Evolutionary conservation across 1,139 yeast genomes (phyloP), one percentile per base, ranked within the genome.

Genomic region (Blastobotrys apis): DNA sequence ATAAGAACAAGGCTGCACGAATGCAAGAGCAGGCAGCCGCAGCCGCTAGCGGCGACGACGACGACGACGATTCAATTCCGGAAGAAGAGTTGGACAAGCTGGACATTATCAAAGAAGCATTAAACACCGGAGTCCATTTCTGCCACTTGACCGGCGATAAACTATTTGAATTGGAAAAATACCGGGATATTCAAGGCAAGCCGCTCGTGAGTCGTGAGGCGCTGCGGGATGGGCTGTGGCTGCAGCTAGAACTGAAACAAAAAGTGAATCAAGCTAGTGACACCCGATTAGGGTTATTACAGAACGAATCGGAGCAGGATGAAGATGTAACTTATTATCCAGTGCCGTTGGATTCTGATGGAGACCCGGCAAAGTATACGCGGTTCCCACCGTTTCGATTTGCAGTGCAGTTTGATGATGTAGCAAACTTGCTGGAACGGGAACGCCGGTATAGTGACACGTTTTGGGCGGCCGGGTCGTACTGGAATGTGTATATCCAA

Each of bases 391-490:
- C 81, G 0, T 74, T 72, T 53, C 59, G 81, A 44, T 74, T 75
- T 53, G 69, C 79, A 0, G 69, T 75, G 39, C 73, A 75, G 9
- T 75, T 76, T 57, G 65, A 71, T 10, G 69, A 73, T 42, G 69
- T 75, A 2, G 66, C 72, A 2, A 66, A 66, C 13, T 59, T 75
- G n/a, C 60, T 64, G 17, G 66, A 70, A 3, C 75, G 68, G 16
- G 69, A 68, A 50, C 60, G 79, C 36, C 72, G 73, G 1, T 75
- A 75, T 52, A 72, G 77, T 6, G 68, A 71, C 44, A 70, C 77
- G 0, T 64, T 73, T 36, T 75, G 80, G 78, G 75, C 75, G 51
- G 78, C 78, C 9, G 81, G 81, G 0, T 74, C 79, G 12, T 73
- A 70, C 53, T 76, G 81, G 81, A 74, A 73, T 51, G 58, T 76